phyloP scores from a whole-genome alignment of 306 rosid genomes.

The Sophora flavescens region DNA sequence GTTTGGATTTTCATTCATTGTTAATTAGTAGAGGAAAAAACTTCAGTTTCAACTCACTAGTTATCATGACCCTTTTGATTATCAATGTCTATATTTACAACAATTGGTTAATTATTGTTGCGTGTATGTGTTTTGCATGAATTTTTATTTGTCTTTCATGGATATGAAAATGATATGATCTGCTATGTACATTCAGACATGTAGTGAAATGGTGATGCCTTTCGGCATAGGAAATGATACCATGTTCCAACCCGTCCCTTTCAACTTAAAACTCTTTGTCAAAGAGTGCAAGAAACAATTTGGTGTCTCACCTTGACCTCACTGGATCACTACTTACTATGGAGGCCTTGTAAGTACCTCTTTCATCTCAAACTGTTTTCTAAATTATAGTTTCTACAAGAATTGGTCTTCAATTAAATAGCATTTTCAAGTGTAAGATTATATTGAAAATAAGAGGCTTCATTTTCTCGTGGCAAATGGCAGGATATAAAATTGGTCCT shows the following conservation, averaged over 20 bases:
- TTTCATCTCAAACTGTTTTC: background rate
- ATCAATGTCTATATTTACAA: too few relatives aligned
- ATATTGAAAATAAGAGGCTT: background rate
- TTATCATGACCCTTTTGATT: too few relatives aligned
- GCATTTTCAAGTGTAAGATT: background rate
- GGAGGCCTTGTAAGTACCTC: conserved; percentile 70
- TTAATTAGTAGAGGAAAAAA: too few relatives aligned
- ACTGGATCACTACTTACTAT: conserved; percentile 68
- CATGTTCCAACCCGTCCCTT: conserved; percentile 59
- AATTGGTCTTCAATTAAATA: background rate
- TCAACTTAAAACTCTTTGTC: conserved; percentile 12
- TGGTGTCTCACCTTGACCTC: conserved; percentile 69
- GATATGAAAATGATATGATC: background rate
- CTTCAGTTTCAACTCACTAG: too few relatives aligned
- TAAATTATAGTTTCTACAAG: background rate
- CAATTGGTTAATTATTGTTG: too few relatives aligned
- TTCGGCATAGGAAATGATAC: conserved; percentile 43
- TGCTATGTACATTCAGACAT: conserved; percentile 46
- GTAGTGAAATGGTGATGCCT: conserved; percentile 57
- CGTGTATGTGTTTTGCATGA: too few relatives aligned
- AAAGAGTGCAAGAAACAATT: conserved; percentile 39
- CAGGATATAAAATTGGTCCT: conserved; percentile 67
- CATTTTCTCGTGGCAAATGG: conserved; percentile 8
- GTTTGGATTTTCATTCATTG: too few relatives aligned
- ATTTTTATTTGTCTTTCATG: too few relatives aligned